phyloP scores from a whole-genome alignment of 257 asterid species.

The Nicotiana sylvestris region DNA sequence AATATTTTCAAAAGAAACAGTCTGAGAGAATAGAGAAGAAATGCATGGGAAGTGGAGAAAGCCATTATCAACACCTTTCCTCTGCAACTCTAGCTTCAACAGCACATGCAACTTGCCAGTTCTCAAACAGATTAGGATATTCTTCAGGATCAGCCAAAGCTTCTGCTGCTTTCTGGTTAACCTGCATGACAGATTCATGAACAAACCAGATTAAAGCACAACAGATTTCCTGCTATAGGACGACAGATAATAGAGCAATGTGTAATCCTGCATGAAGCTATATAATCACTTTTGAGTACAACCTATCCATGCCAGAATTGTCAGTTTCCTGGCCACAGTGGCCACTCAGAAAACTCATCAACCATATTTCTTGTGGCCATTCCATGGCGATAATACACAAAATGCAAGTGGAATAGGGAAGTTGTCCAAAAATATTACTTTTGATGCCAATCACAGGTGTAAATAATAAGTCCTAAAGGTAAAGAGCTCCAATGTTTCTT shows the following conservation, averaged over 20 bases:
- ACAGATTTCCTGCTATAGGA: not conserved
- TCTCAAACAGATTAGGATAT: conserved; percentile 82
- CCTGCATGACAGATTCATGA: conserved; percentile 32
- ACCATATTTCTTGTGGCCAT: not conserved
- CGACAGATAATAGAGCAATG: not conserved
- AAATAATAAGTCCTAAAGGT: not conserved
- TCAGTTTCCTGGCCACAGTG: not conserved
- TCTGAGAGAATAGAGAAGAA: not conserved
- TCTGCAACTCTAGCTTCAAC: conserved; percentile 67
- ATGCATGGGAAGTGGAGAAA: conserved; percentile 2
- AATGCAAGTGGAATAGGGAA: not conserved
- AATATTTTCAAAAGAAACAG: not conserved
- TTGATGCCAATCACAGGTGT: not conserved
- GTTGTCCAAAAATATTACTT: not conserved
- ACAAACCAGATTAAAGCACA: not conserved
- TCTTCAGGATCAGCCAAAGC: conserved; percentile 95
- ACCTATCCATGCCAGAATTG: not conserved
- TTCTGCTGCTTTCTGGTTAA: conserved; percentile 88
- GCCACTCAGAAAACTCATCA: not conserved
- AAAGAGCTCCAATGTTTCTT: not conserved
- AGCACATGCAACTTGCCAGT: conserved; percentile 89
- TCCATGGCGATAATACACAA: not conserved
- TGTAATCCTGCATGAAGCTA: not conserved
- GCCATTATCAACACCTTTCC: conserved; percentile 27
- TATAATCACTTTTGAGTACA: not conserved